Evolutionary conservation across 345 rosid genomes (phyloP).

Genomic region (Microthlaspi erraticum): DNA sequence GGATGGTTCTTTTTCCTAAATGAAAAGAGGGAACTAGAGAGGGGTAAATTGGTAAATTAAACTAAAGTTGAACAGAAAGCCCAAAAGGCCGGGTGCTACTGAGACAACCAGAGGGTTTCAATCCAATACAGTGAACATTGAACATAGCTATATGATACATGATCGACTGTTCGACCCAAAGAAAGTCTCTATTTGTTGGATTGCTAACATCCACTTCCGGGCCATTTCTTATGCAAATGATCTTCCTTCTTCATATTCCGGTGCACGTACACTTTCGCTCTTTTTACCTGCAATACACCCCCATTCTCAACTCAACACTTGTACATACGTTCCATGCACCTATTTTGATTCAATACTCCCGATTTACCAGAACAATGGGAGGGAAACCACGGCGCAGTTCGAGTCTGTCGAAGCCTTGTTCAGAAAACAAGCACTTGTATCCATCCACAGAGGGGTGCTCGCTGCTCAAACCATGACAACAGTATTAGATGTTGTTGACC

Average conservation of each 20-base stretch:
- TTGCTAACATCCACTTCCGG: constrained; percentile 51
- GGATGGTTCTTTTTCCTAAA: background rate
- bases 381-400: constrained; percentile 59
- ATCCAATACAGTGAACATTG: no score
- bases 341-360: background rate
- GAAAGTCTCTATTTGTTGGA: constrained; percentile 2
- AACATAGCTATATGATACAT: constrained; percentile 12
- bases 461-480: constrained; percentile 51
- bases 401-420: constrained; percentile 69
- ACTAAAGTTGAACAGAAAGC: constrained; percentile 29
- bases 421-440: constrained; percentile 67
- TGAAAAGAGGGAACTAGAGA: background rate
- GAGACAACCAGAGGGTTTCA: background rate
- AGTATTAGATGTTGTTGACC: constrained; percentile 10
- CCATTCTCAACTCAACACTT: constrained; percentile 24
- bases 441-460: constrained; percentile 73
- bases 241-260: constrained; percentile 51
- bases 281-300: constrained; percentile 65
- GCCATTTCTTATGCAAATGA: constrained; percentile 52
- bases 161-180: background rate
- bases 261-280: constrained; percentile 72
- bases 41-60: constrained; percentile 11
- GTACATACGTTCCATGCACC: constrained; percentile 23
- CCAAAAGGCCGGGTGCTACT: constrained; percentile 11
- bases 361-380: constrained; percentile 64